These are phyloP conservation scores for Salix exigua DNA, from an alignment of 345 rosid genomes.

Conservation along the genomic window DNA sequence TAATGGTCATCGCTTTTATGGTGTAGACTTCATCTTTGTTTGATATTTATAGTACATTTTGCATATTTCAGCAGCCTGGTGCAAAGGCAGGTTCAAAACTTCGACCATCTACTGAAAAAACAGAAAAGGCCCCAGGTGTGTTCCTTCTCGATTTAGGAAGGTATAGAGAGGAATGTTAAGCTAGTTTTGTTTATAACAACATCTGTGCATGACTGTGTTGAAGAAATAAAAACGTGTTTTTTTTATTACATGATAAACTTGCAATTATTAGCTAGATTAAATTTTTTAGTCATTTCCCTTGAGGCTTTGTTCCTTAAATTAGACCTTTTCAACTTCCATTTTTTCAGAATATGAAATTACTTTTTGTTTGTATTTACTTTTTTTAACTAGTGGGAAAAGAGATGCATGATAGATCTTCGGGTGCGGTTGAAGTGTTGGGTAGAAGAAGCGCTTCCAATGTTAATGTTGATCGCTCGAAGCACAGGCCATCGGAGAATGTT, in stretches of 20 bases:
- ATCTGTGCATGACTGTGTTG: neutral
- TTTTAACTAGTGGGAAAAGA: conserved; percentile 7
- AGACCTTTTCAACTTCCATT: too few relatives aligned
- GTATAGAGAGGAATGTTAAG: conserved; percentile 10
- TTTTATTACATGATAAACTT: neutral
- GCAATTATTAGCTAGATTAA: neutral
- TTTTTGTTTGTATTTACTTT: neutral
- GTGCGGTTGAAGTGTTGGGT: conserved; percentile 14
- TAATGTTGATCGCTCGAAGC: conserved; percentile 10
- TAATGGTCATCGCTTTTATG: neutral
- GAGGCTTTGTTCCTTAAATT: neutral
- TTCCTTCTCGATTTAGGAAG: conserved; percentile 17
- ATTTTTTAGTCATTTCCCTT: neutral
- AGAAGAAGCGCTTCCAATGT: conserved; percentile 12
- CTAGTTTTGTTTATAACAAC: neutral
- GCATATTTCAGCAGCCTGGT: conserved; percentile 18
- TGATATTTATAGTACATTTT: neutral
- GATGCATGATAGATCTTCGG: conserved; percentile 8
- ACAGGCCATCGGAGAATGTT: conserved; percentile 11
- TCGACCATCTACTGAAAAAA: conserved; percentile 36
- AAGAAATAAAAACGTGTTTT: neutral
- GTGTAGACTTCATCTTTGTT: neutral
- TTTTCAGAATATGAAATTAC: neutral
- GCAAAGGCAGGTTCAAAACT: conserved; percentile 26
- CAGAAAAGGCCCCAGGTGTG: conserved; percentile 41